phyloP scores from a whole-genome alignment of 495 filamentous ascomycete genomes.

The Xylaria venustula region DNA sequence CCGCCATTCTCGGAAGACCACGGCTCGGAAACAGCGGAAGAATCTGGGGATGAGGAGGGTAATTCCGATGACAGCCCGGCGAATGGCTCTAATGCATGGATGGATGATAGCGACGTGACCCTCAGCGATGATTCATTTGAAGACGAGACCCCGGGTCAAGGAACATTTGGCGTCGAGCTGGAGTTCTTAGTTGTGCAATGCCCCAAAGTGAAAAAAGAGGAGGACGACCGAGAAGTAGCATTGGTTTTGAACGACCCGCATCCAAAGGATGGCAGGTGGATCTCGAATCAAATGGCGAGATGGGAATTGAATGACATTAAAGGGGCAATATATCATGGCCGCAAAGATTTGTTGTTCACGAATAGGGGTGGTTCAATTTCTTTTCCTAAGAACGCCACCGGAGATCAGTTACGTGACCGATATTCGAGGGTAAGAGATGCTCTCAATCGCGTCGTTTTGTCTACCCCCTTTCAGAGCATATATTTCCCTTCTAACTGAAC shows the following conservation, averaged over 20 bases:
- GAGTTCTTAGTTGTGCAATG: slow-evolving; percentile 9
- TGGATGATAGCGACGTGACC: too few relatives aligned
- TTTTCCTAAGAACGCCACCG: too few relatives aligned
- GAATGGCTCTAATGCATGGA: too few relatives aligned
- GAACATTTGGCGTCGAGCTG: slow-evolving; percentile 7
- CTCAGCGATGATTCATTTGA: too few relatives aligned
- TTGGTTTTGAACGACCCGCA: background rate
- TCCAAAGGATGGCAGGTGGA: background rate
- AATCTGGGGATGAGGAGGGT: too few relatives aligned
- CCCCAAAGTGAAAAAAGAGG: background rate
- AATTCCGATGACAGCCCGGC: too few relatives aligned
- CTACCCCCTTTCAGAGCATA: too few relatives aligned
- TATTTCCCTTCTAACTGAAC: too few relatives aligned
- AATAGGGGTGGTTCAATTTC: too few relatives aligned
- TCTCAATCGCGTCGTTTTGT: background rate
- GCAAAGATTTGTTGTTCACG: too few relatives aligned
- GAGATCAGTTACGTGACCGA: background rate
- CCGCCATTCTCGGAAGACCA: too few relatives aligned
- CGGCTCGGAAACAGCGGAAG: too few relatives aligned
- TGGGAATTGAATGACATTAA: background rate
- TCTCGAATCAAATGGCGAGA: background rate
- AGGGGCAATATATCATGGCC: background rate
- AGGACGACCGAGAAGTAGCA: background rate
- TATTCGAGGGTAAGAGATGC: slow-evolving; percentile 6
- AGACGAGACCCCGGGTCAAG: background rate